A percentile compares a stretch with the other conserved stretches of the same genome.
Evolutionary conservation across 495 filamentous ascomycete species (phyloP).

Genomic region (Ramalina peruviana): DNA sequence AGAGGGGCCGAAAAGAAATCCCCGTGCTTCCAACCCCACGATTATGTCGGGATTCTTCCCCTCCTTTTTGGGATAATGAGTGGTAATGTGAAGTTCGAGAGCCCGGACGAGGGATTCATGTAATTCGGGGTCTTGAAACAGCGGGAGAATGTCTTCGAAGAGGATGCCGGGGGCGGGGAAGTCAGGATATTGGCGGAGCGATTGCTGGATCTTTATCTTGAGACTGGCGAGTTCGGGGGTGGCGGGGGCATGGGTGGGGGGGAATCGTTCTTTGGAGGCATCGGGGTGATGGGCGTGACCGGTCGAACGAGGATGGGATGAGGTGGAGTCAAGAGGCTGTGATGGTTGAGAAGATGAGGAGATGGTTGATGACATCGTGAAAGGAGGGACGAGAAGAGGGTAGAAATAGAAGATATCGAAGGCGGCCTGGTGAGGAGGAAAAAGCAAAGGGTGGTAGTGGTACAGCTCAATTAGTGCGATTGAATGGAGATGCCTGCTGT

Average conservation of each 20-base stretch:
- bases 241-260: not conserved
- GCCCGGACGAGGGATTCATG: slow-evolving; percentile 71
- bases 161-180: slow-evolving; percentile 90
- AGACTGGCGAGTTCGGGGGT: slow-evolving; percentile 22
- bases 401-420: no score
- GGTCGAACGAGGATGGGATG: not conserved
- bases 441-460: no score
- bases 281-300: not conserved
- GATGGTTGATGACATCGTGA: not conserved
- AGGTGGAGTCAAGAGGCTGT: not conserved
- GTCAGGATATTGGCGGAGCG: slow-evolving; percentile 70
- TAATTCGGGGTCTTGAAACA: slow-evolving; percentile 68
- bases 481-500: no score
- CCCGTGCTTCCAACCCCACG: slow-evolving; percentile 84
- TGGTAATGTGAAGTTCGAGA: slow-evolving; percentile 67
- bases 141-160: slow-evolving; percentile 96
- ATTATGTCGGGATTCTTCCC: slow-evolving; percentile 68
- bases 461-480: no score
- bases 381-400: no score
- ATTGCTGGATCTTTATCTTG: slow-evolving; percentile 58
- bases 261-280: slow-evolving; percentile 2
- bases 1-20: slow-evolving; percentile 88
- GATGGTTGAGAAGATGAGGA: not conserved
- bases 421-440: no score
- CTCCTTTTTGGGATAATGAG: slow-evolving; percentile 24